These are phyloP conservation scores for Zygosaccharomyces bailii DNA, from an alignment of 805 yeast species.

Conservation along the genomic window DNA sequence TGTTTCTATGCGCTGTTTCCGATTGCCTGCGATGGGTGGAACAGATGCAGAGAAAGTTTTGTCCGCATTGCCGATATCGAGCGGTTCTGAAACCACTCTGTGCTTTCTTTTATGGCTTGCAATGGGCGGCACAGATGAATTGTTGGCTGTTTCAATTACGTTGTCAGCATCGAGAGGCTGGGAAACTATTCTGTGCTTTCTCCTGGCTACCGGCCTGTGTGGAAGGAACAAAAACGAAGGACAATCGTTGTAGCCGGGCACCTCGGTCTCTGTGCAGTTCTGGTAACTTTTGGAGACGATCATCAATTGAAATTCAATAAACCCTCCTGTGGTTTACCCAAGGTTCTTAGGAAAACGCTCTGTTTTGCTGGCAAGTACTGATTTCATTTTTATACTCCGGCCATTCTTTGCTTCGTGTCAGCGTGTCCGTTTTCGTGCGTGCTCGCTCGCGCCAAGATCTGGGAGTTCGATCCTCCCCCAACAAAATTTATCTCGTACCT, in stretches of 20 bases:
- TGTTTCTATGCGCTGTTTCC: not conserved
- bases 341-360: not conserved
- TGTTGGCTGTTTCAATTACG: conserved; percentile 17
- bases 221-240: conserved; percentile 35
- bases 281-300: conserved; percentile 34
- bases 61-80: conserved; percentile 24
- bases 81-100: conserved; percentile 12
- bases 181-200: conserved; percentile 13
- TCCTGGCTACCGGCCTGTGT: conserved; percentile 15
- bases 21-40: conserved; percentile 15
- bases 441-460: not conserved
- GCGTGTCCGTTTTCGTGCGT: not conserved
- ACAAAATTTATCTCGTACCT: not conserved
- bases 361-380: not conserved
- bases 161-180: conserved; percentile 21
- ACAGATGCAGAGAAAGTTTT: conserved; percentile 22
- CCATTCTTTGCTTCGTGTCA: not conserved
- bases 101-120: conserved; percentile 9
- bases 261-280: conserved; percentile 40
- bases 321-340: not conserved
- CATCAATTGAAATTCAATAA: not conserved
- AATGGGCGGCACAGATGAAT: conserved; percentile 23
- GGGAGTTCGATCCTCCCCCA: not conserved
- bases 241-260: conserved; percentile 45
- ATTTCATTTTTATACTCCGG: not conserved